phyloP scores from a whole-genome alignment of 192 early-diverging fungal genomes.

The Coemansia sp. region DNA sequence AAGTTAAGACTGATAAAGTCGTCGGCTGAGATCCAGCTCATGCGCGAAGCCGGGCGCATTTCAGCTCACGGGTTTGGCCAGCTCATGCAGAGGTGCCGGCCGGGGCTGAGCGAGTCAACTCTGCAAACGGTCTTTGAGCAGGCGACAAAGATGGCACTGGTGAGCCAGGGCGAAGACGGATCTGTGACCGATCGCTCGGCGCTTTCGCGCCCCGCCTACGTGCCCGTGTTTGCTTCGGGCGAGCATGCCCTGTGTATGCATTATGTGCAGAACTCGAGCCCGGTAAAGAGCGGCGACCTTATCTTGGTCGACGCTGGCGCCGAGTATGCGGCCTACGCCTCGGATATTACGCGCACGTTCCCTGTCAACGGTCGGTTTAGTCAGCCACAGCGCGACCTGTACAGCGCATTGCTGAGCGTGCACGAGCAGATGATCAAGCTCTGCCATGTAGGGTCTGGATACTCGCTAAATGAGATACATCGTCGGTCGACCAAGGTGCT shows the following conservation, averaged over 20 bases:
- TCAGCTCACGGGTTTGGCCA: constrained; percentile 80
- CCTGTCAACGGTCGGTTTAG: constrained; percentile 88
- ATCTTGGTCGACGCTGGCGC: constrained; percentile 91
- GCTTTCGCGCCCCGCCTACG: constrained; percentile 73
- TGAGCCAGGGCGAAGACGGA: constrained; percentile 57
- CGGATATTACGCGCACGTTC: constrained; percentile 94
- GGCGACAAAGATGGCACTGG: constrained; percentile 54
- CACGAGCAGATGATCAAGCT: constrained; percentile 86
- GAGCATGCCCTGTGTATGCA: constrained; percentile 91
- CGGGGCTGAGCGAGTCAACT: constrained; percentile 71
- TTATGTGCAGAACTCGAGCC: constrained; percentile 85
- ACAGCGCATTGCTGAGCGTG: constrained; percentile 80
- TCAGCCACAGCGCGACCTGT: constrained; percentile 77
- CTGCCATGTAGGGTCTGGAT: constrained; percentile 34
- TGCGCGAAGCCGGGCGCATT: constrained; percentile 76
- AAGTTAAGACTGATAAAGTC: constrained; percentile 80
- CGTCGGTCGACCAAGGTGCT: constrained; percentile 69
- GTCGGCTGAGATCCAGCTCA: constrained; percentile 72
- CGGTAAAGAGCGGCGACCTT: constrained; percentile 71
- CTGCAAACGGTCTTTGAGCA: constrained; percentile 79
- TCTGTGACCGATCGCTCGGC: constrained; percentile 24
- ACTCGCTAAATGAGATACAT: constrained; percentile 85
- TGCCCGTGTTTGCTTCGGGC: constrained; percentile 95
- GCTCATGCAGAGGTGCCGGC: constrained; percentile 76
- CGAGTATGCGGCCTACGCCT: constrained; percentile 87